These are phyloP conservation scores for Sporothrix globosa DNA, from an alignment of 2,329 filamentous ascomycete species.

Conservation along the genomic window DNA sequence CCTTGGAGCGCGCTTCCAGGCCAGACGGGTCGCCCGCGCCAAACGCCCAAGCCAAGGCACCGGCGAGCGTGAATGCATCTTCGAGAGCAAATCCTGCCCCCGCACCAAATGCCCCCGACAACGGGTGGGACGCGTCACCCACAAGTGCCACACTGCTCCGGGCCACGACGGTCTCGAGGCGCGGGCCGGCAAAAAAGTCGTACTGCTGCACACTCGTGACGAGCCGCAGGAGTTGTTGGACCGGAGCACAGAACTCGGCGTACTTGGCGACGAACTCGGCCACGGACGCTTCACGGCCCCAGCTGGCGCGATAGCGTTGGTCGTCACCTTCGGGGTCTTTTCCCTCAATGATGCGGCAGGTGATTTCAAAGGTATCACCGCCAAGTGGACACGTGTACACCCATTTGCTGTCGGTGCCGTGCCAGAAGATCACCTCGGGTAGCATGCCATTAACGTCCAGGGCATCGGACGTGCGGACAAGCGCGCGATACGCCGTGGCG, in stretches of 20 bases:
- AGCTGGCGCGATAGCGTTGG: slow-evolving; percentile 39
- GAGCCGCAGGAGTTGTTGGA: slow-evolving; percentile 39
- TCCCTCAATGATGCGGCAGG: slow-evolving; percentile 35
- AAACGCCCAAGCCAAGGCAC: slow-evolving; percentile 25
- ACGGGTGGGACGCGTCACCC: slow-evolving; percentile 59
- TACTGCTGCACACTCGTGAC: slow-evolving; percentile 31
- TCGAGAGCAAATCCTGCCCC: slow-evolving; percentile 31
- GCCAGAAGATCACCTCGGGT: slow-evolving; percentile 29
- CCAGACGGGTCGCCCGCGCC: no score
- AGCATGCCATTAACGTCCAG: slow-evolving; percentile 28
- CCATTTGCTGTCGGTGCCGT: slow-evolving; percentile 36
- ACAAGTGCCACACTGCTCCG: slow-evolving; percentile 51
- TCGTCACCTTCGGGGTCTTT: slow-evolving; percentile 28
- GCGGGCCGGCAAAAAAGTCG: slow-evolving; percentile 31
- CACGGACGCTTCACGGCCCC: slow-evolving; percentile 38
- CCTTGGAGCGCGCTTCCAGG: not conserved
- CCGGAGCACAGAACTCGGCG: slow-evolving; percentile 40
- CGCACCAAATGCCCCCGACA: slow-evolving; percentile 29
- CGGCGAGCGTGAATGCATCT: slow-evolving; percentile 21
- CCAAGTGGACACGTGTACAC: slow-evolving; percentile 44
- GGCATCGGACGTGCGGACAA: slow-evolving; percentile 18
- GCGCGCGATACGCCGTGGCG: slow-evolving; percentile 22
- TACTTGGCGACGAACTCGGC: slow-evolving; percentile 35
- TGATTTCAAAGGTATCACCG: slow-evolving; percentile 42
- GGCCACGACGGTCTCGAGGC: slow-evolving; percentile 29